phyloP scores from a whole-genome alignment of 1,139 yeast species.

The Yamadazyma kanchanaburiensis region DNA sequence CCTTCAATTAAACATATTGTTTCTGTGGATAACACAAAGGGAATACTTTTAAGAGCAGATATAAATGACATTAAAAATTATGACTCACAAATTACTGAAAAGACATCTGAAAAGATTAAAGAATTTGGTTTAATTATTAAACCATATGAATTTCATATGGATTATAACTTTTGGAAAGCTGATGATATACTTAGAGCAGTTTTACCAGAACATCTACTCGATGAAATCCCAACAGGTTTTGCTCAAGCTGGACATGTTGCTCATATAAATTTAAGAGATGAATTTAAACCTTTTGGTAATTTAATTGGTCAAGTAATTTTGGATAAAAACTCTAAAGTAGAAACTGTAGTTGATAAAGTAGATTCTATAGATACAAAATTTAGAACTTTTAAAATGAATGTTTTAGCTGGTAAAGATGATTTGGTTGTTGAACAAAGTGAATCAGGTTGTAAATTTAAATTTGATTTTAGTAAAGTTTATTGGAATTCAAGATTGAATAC shows the following conservation, averaged over 20 bases:
- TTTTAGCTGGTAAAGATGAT: conserved; percentile 77
- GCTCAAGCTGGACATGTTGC: conserved; percentile 96
- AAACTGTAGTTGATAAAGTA: conserved; percentile 92
- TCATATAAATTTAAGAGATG: conserved; percentile 81
- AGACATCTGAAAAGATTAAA: conserved; percentile 42
- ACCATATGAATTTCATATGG: conserved; percentile 57
- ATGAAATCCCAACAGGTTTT: conserved; percentile 85
- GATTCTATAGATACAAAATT: conserved; percentile 84
- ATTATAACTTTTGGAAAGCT: conserved; percentile 80
- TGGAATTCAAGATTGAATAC: conserved; percentile 97
- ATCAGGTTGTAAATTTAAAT: conserved; percentile 78
- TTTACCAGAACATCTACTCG: conserved; percentile 66
- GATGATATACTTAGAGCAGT: conserved; percentile 80
- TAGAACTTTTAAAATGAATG: conserved; percentile 91
- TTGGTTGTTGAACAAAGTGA: conserved; percentile 85
- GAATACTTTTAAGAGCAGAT: conserved; percentile 59
- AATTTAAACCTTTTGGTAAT: conserved; percentile 76
- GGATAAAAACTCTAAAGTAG: conserved; percentile 77
- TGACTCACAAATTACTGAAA: conserved; percentile 33
- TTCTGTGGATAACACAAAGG: conserved; percentile 47
- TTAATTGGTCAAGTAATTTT: conserved; percentile 87
- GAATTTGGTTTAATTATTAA: conserved; percentile 45
- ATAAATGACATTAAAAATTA: conserved; percentile 39
- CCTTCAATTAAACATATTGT: conserved; percentile 69
- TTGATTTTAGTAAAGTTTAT: conserved; percentile 90